Evolutionary conservation across 257 asterid genomes (phyloP).

Genomic region (Forsythia suspensa): DNA sequence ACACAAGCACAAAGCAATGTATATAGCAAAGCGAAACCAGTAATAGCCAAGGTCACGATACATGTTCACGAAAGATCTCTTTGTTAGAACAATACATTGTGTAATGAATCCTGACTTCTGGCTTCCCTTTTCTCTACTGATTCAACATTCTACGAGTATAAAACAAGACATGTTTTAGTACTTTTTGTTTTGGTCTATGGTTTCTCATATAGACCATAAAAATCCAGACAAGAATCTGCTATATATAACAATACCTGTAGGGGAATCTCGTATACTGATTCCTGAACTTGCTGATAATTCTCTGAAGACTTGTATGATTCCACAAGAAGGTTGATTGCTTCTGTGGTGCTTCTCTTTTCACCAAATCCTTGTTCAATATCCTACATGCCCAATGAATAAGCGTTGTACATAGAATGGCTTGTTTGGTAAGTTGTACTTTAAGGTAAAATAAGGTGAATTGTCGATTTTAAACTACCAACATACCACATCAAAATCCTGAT

Average conservation of each 20-base stretch:
- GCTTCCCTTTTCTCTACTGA: conserved; percentile 37
- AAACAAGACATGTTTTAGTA: neutral
- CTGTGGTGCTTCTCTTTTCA: conserved; percentile 27
- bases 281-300: conserved; percentile 33
- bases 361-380: conserved; percentile 55
- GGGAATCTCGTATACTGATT: conserved; percentile 29
- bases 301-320: conserved; percentile 47
- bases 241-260: conserved; percentile 27
- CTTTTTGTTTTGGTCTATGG: neutral
- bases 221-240: neutral
- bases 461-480: neutral
- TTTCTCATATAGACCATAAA: neutral
- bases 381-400: conserved; percentile 24
- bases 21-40: conserved; percentile 63
- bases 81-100: conserved; percentile 50
- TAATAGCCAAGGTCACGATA: conserved; percentile 64
- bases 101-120: conserved; percentile 48
- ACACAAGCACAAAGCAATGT: conserved; percentile 46
- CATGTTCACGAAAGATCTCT: conserved; percentile 60
- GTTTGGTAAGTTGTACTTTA: neutral
- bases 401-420: neutral
- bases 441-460: neutral
- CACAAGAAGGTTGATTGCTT: conserved; percentile 47
- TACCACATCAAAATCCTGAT: conserved; percentile 59
- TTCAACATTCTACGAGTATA: conserved; percentile 19